Conservation (phyloP, 2,329 filamentous ascomycete species). For the Fusarium graminum region DNA sequence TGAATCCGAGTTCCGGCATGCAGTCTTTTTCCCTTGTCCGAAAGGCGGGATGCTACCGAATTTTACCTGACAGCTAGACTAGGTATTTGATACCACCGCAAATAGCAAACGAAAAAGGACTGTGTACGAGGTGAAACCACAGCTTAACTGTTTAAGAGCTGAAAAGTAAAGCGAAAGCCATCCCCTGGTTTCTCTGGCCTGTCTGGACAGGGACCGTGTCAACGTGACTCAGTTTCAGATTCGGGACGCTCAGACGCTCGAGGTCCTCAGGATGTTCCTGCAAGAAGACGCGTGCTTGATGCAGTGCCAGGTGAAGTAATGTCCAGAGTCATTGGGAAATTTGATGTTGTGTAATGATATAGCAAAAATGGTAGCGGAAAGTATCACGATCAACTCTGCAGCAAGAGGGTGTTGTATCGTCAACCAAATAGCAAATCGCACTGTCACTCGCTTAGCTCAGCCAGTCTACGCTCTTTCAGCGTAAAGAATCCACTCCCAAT, state of each 20-base stretch:
- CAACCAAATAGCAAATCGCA: slow-evolving; percentile 10
- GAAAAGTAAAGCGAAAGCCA: slow-evolving; percentile 1
- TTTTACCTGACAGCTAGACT: slow-evolving; percentile 1
- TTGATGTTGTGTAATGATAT: slow-evolving; percentile 35
- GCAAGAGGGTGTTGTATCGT: slow-evolving; percentile 3
- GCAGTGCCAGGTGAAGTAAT: slow-evolving; percentile 30
- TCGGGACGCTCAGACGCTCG: slow-evolving; percentile 31
- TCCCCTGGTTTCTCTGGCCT: slow-evolving; percentile 15
- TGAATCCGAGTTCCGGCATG: slow-evolving; percentile 9
- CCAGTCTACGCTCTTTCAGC: slow-evolving; percentile 33
- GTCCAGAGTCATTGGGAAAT: slow-evolving; percentile 18
- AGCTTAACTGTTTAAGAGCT: slow-evolving; percentile 12
- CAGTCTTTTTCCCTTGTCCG: background rate
- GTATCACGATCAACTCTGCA: background rate
- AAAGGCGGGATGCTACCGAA: slow-evolving; percentile 1
- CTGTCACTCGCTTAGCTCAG: slow-evolving; percentile 44
- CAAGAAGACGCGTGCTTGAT: slow-evolving; percentile 26
- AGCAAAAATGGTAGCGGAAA: background rate
- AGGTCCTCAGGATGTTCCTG: slow-evolving; percentile 20
- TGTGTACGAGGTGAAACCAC: slow-evolving; percentile 13
- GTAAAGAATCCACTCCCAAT: slow-evolving; percentile 30
- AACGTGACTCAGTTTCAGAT: slow-evolving; percentile 45
- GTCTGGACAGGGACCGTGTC: slow-evolving; percentile 26
- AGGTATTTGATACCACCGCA: slow-evolving; percentile 6
- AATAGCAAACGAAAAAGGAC: background rate